Conservation (phyloP, 306 rosid genomes). For the Styphnolobium japonicum region DNA sequence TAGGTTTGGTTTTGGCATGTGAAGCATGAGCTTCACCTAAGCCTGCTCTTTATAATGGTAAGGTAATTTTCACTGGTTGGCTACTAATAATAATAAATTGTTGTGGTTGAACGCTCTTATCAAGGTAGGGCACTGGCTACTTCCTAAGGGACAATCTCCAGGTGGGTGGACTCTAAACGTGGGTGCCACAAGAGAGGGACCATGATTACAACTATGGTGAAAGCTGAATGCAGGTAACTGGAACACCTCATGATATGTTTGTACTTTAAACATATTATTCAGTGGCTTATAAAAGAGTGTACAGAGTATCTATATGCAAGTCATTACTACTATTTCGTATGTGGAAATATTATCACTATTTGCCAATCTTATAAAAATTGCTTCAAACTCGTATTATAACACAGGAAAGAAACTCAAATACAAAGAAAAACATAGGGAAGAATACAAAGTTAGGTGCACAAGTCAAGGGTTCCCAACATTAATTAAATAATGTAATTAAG, state of each 20-base stretch:
- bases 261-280: neutral
- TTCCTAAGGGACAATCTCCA: neutral
- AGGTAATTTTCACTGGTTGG: neutral
- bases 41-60: neutral
- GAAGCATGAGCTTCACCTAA: constrained; percentile 21
- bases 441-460: neutral
- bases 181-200: constrained; percentile 12
- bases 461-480: neutral
- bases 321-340: neutral
- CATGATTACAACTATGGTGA: neutral
- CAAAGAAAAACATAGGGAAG: neutral
- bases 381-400: neutral
- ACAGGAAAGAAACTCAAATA: neutral
- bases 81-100: neutral
- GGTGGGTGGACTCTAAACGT: neutral
- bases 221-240: neutral
- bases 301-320: neutral
- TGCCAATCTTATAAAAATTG: neutral
- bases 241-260: neutral
- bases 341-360: neutral
- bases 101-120: constrained; percentile 28
- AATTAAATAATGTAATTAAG: neutral
- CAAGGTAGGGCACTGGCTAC: constrained; percentile 26
- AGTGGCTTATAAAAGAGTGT: neutral
- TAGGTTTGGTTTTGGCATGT: constrained; percentile 10